Conservation (phyloP, 2,329 filamentous ascomycete species). For the Talaromyces amestolkiae region DNA sequence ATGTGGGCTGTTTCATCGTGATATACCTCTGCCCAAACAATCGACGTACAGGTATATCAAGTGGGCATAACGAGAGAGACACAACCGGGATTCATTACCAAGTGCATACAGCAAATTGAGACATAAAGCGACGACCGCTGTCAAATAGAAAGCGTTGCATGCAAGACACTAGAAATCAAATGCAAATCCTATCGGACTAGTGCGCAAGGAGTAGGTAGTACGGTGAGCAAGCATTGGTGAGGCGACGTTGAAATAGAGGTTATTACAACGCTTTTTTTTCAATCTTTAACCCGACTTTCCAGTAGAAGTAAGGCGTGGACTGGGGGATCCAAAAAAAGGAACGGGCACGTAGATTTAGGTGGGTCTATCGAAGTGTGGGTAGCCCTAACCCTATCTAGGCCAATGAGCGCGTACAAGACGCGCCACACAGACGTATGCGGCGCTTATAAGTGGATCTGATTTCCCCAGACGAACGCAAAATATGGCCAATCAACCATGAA, state of each 20-base stretch:
- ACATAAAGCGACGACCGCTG: neutral
- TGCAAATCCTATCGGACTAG: neutral
- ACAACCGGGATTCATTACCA: neutral
- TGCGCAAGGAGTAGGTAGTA: neutral
- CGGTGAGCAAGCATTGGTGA: neutral
- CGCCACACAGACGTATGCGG: constrained; percentile 8
- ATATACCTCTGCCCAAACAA: neutral
- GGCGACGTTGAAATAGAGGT: constrained; percentile 13
- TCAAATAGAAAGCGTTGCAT: neutral
- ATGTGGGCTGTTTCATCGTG: neutral
- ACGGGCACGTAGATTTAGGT: neutral
- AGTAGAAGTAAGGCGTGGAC: neutral
- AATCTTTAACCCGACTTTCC: neutral
- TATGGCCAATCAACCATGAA: neutral
- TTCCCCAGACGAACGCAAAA: neutral
- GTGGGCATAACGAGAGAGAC: constrained; percentile 1
- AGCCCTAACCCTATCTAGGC: neutral
- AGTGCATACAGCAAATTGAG: neutral
- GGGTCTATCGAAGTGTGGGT: neutral
- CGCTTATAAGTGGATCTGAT: neutral
- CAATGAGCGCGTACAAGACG: neutral
- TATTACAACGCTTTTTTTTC: neutral
- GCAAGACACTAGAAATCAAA: neutral
- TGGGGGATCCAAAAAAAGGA: neutral
- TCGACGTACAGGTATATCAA: neutral